phyloP scores from a whole-genome alignment of 225 moss, liverwort and hornwort species.

The Antitrichia curtipendula region DNA sequence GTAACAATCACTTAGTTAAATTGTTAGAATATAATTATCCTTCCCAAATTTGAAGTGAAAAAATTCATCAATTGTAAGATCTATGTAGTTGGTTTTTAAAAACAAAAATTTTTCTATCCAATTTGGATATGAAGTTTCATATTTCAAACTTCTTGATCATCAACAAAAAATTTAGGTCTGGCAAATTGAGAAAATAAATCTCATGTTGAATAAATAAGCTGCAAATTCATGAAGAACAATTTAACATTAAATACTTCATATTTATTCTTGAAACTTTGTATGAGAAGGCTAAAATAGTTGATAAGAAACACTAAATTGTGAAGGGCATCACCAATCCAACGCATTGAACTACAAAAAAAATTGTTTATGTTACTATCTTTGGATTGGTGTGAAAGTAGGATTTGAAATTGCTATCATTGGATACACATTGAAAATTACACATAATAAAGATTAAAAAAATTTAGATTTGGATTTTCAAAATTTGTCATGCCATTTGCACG shows the following conservation, averaged over 20 bases:
- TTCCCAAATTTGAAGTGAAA: no score
- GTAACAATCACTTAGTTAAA: no score
- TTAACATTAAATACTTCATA: neutral
- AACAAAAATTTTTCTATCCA: no score
- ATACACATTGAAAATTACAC: neutral
- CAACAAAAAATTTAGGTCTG: neutral
- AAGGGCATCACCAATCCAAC: neutral
- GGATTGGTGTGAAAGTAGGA: neutral
- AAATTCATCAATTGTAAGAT: no score
- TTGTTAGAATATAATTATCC: no score
- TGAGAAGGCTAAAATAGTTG: neutral
- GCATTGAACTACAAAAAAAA: fast-evolving
- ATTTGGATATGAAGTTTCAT: neutral
- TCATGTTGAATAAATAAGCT: neutral
- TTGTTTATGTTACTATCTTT: neutral
- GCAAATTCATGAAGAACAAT: neutral
- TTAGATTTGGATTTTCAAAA: neutral
- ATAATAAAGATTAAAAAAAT: neutral
- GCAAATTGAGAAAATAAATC: neutral
- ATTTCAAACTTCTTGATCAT: neutral
- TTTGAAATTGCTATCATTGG: neutral
- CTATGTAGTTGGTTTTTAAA: no score
- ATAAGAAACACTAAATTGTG: neutral
- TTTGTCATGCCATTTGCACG: fast-evolving
- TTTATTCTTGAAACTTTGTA: neutral